These are phyloP conservation scores for Carex myosuroides DNA, from an alignment of 176 grass and related monocot genomes.

Conservation along the genomic window DNA sequence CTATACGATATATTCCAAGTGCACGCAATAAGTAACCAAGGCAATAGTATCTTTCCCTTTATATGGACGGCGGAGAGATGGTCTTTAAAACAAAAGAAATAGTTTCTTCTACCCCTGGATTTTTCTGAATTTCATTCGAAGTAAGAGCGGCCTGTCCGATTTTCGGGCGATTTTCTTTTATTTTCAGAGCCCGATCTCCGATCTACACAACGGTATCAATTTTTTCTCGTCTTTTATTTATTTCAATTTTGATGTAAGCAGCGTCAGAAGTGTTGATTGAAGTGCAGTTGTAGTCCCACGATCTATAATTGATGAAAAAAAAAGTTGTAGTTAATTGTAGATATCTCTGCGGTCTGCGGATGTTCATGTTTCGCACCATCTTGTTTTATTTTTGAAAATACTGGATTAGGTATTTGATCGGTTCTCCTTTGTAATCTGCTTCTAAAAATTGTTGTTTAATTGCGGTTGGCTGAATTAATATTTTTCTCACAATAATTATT, in stretches of 20 bases:
- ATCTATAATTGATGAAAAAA: neutral
- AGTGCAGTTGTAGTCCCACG: neutral
- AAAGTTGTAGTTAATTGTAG: neutral
- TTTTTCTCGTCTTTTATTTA: neutral
- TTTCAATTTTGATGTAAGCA: neutral
- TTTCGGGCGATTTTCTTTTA: neutral
- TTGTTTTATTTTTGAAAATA: neutral
- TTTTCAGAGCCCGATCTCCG: neutral
- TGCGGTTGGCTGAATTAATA: neutral
- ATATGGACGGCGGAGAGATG: neutral
- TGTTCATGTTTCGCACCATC: neutral
- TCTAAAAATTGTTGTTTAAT: neutral
- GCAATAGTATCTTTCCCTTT: neutral
- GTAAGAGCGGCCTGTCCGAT: neutral
- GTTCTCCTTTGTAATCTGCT: neutral
- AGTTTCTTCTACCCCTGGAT: neutral
- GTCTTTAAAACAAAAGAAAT: neutral
- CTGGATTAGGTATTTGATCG: neutral
- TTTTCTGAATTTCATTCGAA: neutral
- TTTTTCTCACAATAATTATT: neutral
- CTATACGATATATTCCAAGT: neutral
- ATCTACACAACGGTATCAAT: constrained; percentile 1
- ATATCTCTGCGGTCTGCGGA: neutral
- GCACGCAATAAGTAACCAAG: neutral
- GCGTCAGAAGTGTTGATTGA: neutral